phyloP scores from a whole-genome alignment of 1,284 basidiomycete genomes.

The Inonotus obliquus region DNA sequence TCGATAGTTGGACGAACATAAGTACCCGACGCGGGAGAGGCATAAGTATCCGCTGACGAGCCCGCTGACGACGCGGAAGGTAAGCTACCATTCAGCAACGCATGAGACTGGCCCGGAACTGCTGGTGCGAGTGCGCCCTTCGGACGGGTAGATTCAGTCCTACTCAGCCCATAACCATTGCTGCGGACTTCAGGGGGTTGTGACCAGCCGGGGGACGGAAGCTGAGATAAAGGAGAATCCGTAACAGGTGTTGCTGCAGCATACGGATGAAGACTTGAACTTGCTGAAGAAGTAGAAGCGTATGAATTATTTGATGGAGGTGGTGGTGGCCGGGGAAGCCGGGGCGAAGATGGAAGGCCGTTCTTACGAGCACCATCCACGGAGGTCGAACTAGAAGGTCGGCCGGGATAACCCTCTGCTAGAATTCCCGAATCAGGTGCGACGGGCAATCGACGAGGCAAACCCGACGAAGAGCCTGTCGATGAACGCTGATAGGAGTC shows the following conservation, averaged over 20 bases:
- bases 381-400: conserved; percentile 1
- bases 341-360: conserved; percentile 13
- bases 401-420: not conserved
- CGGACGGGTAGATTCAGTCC: conserved; percentile 16
- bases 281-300: conserved; percentile 8
- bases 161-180: conserved; percentile 3
- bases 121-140: conserved; percentile 19
- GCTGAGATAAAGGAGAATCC: conserved; percentile 12
- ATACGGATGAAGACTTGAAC: conserved; percentile 13
- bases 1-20: conserved; percentile 1
- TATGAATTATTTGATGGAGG: conserved; percentile 7
- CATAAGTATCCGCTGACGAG: conserved; percentile 16
- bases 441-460: conserved; percentile 11
- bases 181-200: not conserved
- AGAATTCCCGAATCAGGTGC: conserved; percentile 7
- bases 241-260: conserved; percentile 9
- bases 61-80: conserved; percentile 9
- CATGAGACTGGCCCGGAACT: conserved; percentile 15
- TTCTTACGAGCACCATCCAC: not conserved
- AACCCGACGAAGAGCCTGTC: conserved; percentile 1
- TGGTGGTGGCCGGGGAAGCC: conserved; percentile 10
- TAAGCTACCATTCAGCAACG: not conserved
- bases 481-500: conserved; percentile 7
- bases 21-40: not conserved
- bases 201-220: conserved; percentile 13